Evolutionary conservation across 768 basidiomycete species (phyloP), one percentile per base, ranked within the genome.

Genomic region (Tricholoma bakamatsutake): DNA sequence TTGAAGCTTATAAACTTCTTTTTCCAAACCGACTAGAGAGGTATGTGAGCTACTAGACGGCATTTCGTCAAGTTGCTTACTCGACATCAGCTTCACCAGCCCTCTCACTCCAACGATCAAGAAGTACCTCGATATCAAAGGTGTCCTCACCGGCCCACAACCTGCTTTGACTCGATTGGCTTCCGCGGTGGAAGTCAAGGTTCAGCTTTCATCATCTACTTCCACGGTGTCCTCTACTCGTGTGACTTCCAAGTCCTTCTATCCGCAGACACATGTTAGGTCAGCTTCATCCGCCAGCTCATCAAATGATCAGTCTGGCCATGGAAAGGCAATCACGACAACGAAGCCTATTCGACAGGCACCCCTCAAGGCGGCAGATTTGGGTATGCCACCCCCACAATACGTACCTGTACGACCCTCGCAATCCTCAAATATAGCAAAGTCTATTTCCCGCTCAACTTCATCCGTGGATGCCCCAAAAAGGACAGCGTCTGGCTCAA

Each of bases 91-190:
- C 50, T 94, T 93, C 62, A 76, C 79, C 15, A 75, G 75, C 3
- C 89, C 89, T 12, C 75, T 94, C 11, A 84, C 87, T 5, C 90
- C 92, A 1, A 85, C 82, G 2, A 83, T 83, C 37, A 85, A 81
- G 62, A 90, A 88, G 69, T 90, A 90, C 64, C 78, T 93, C 3
- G 83, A 85, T 56, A 77, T 81, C 54, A 73, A 73, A 52, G 21
- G 65, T 27, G 13, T 51, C 8, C 53, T 55, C 27, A 37, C 28
- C 9, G 37, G 62, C 50, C 61, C 63, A 33, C 61, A 61, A 30
- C 57, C 66, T 40, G 53, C 53, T 40, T 52, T 66, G 50, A 54
- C 57, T 18, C 33, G 57, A 27, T 24, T 57, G 43, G 42, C 45
- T 37, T 51, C 49, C 58, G 59, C 51, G 57, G 51, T 60, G 53